Conservation (phyloP, 805 yeast genomes). For the Jamesozyma rosinii region DNA sequence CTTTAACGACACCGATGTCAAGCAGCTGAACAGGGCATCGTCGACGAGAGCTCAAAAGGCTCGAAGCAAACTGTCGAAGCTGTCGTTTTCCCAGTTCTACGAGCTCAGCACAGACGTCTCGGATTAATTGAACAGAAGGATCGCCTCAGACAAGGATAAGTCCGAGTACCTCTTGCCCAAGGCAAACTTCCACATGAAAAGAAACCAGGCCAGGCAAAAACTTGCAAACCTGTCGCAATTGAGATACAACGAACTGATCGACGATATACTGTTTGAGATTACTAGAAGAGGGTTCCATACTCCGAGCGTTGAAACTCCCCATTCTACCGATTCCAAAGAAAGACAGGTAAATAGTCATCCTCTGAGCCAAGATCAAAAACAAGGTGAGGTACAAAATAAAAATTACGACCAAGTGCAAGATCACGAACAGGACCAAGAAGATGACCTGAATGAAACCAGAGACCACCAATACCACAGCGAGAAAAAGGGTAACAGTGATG, state of each 20-base stretch:
- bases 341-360: background rate
- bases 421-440: background rate
- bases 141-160: slow-evolving; percentile 46
- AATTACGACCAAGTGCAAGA: background rate
- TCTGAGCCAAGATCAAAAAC: background rate
- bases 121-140: slow-evolving; percentile 82
- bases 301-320: too few relatives aligned
- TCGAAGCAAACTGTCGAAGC: slow-evolving; percentile 70
- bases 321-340: too few relatives aligned
- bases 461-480: too few relatives aligned
- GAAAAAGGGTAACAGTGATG: too few relatives aligned
- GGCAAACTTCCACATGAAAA: slow-evolving; percentile 73
- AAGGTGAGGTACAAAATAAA: background rate
- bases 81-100: slow-evolving; percentile 72
- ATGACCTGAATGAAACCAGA: background rate
- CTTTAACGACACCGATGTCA: slow-evolving; percentile 23
- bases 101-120: slow-evolving; percentile 91
- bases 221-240: slow-evolving; percentile 72
- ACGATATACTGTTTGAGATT: slow-evolving; percentile 81
- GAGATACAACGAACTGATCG: slow-evolving; percentile 81
- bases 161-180: slow-evolving; percentile 62
- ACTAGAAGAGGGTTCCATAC: slow-evolving; percentile 53
- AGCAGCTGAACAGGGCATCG: slow-evolving; percentile 25
- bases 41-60: slow-evolving; percentile 64
- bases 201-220: slow-evolving; percentile 92